Conservation (phyloP, 1,284 basidiomycete species). For the Ustilago hordei region DNA sequence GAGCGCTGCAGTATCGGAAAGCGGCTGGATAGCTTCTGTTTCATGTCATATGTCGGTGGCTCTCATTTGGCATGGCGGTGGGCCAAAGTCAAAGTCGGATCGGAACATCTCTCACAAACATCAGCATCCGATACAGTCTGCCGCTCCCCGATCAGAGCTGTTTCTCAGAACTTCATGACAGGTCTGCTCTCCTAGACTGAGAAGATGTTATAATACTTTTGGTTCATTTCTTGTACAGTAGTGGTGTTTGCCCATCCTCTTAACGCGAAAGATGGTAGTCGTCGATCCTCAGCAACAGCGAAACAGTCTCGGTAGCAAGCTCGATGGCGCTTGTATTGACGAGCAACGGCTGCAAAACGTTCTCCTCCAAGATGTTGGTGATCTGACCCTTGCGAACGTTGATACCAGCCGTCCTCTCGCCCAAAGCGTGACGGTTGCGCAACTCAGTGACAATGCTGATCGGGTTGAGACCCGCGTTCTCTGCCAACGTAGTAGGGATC, state of each 20-base stretch:
- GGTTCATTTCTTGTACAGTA: not conserved
- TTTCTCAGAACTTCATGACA: not conserved
- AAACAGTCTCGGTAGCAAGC: constrained; percentile 96
- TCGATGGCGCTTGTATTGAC: constrained; percentile 96
- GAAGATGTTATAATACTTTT: not conserved
- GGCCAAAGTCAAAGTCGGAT: not conserved
- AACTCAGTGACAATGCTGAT: constrained; percentile 98
- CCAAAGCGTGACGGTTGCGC: constrained; percentile 93
- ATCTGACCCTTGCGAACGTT: constrained; percentile 88
- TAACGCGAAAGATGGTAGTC: constrained; percentile 76
- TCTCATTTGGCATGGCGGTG: not conserved
- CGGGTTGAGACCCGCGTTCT: constrained; percentile 98
- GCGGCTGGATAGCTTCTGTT: not conserved
- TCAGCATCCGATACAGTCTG: not conserved
- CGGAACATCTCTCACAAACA: not conserved
- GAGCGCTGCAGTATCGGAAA: not conserved
- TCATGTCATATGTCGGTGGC: not conserved
- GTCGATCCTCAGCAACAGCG: constrained; percentile 93
- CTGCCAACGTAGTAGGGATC: constrained; percentile 96
- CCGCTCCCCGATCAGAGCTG: not conserved
- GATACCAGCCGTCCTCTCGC: constrained; percentile 95
- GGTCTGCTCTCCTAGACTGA: not conserved
- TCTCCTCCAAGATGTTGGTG: constrained; percentile 95
- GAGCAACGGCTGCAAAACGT: constrained; percentile 94
- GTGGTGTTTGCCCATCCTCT: not conserved